Evolutionary conservation across 2,329 filamentous ascomycete genomes (phyloP).

Genomic region (Chalaropsis thielavioides): DNA sequence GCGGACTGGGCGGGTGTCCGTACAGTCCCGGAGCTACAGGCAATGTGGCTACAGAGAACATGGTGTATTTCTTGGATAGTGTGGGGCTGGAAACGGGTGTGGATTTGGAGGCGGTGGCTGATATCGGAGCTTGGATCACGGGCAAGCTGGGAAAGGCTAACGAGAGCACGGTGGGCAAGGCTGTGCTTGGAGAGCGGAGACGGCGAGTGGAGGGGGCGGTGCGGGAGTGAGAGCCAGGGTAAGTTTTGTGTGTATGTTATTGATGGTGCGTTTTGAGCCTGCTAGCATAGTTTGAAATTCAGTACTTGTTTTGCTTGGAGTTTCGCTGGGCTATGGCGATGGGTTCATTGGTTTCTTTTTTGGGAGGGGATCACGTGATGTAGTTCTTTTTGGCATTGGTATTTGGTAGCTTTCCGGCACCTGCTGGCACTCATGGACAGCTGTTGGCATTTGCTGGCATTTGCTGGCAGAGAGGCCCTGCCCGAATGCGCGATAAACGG

Average conservation of each 20-base stretch:
- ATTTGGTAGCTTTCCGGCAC: too few species aligned
- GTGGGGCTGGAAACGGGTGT: conserved; percentile 63
- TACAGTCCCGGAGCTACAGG: conserved; percentile 76
- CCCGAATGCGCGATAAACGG: conserved; percentile 15
- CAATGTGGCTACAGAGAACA: conserved; percentile 72
- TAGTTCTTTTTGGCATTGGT: too few species aligned
- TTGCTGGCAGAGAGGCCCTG: neutral
- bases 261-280: too few species aligned
- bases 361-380: too few species aligned
- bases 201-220: neutral
- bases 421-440: too few species aligned
- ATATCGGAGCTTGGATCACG: conserved; percentile 61
- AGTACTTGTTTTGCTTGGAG: too few species aligned
- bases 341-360: too few species aligned
- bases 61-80: conserved; percentile 64
- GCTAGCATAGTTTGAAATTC: too few species aligned
- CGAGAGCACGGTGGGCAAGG: conserved; percentile 53
- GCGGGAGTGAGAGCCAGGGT: neutral
- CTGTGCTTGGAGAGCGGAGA: conserved; percentile 38
- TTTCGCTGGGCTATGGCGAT: too few species aligned
- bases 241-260: too few species aligned
- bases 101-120: conserved; percentile 48
- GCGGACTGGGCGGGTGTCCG: conserved; percentile 69
- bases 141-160: conserved; percentile 46
- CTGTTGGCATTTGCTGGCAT: too few species aligned